Evolutionary conservation across 2,329 filamentous ascomycete species (phyloP), one percentile per base, ranked within the genome.

Genomic region (Xylogone sp.): DNA sequence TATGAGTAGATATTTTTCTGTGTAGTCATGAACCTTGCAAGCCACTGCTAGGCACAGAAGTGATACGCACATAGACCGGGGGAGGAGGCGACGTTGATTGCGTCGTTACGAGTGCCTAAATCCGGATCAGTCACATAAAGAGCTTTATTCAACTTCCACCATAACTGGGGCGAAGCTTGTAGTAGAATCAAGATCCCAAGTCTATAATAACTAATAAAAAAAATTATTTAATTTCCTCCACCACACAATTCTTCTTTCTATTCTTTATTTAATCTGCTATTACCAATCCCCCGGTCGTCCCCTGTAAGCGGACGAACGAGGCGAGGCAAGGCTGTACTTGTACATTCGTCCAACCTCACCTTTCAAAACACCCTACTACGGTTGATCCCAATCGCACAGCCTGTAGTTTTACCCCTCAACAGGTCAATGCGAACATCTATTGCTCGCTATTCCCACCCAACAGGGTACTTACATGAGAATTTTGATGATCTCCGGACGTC

Each of bases 271-370:
- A n/a, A n/a, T n/a, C n/a, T n/a, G n/a, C 5, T 5, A 18, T 18
- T 39, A 18, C 24, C 4, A 39, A 13, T 16, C 5, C 13, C 34
- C 34, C n/a, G 13, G 5, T 39, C 34, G n/a, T 18, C 5, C 12
- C 5, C 53, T 64, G 29, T 47, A 47, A 34, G 24, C 45, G 2
- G 34, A 20, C 21, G 45, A 42, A n/a, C 16, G n/a, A 47, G 20
- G n/a, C 16, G n/a, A 21, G 45, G 24, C 45, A 47, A 34, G 16
- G 24, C 45, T 21, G 24, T 39, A 31, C 34, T 39, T 39, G 5
- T 7, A 16, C 34, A 9, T 7, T 18, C 4, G 10, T 13, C 34
- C 6, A 39, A 39, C 34, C 34, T 39, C 34, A 39, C 34, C 34
- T 39, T 16, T 18, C n/a, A 39, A 7, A 39, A 4, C 6, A 39